A percentile compares a stretch with the other conserved stretches of the same genome.
Conservation (phyloP, 495 filamentous ascomycete species). For the Sordaria brevicollis region DNA sequence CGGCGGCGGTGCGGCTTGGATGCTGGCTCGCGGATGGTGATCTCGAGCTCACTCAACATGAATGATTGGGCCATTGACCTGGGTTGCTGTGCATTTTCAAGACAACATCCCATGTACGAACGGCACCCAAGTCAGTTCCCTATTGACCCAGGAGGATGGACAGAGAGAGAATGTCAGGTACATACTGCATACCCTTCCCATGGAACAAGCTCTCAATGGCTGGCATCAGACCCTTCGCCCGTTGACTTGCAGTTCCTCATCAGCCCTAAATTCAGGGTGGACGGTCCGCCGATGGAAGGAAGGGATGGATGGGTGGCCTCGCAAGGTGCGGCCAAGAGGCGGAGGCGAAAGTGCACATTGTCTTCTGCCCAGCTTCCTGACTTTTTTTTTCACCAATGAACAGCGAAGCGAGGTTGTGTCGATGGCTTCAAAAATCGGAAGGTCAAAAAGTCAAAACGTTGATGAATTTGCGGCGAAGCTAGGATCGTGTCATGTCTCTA, state of each 20-base stretch:
- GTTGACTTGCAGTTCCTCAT: slow-evolving; percentile 5
- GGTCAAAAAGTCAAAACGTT: not conserved
- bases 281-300: not conserved
- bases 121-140: not conserved
- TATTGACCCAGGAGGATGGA: not conserved
- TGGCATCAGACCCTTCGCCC: not conserved
- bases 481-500: not conserved
- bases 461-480: not conserved
- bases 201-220: slow-evolving; percentile 6
- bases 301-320: not conserved
- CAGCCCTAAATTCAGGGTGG: slow-evolving; percentile 12
- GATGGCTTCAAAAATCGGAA: not conserved
- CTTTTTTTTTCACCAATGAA: not conserved
- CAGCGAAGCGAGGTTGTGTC: not conserved
- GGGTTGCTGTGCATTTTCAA: not conserved
- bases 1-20: not conserved
- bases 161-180: not conserved
- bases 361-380: not conserved
- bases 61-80: not conserved
- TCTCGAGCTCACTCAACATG: not conserved
- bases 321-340: not conserved
- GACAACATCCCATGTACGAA: not conserved
- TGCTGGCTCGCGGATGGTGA: not conserved
- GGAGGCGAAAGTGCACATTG: not conserved
- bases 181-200: not conserved